Evolutionary conservation across 768 basidiomycete genomes (phyloP), one percentile per base, ranked within the genome.

Genomic region (Collybiopsis luxurians): DNA sequence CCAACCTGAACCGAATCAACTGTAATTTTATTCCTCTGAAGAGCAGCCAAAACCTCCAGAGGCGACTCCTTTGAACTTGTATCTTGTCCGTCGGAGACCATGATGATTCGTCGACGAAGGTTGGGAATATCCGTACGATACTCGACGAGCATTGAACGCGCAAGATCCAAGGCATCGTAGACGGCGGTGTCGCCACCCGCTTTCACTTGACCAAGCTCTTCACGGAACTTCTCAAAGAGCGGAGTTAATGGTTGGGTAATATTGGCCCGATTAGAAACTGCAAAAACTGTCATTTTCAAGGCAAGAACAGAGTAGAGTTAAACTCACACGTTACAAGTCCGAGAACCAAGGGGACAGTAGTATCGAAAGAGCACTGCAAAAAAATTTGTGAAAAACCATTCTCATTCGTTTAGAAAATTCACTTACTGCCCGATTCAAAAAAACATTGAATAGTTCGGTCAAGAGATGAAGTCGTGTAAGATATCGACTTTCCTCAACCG

Each of bases 1-100:
- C 68, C 68, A 6, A 69, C 68, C 52, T 69, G 68, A 21, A 68
- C 67, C 0, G 67, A 70, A 47, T 70, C 69, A 3, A 70, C 69
- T 7, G 63, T 54, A 27, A 70, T 58, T 1, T 51, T 47, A 21
- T 58, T 60, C 21, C 60, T 50, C 28, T 67, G 63, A 9, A 68
- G 39, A 0, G 61, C 57, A 13, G 31, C 45, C 26, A 64, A 66
- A 4, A 68, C 69, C 11, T 68, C 62, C n/a, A 49, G 24, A 1
- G 64, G 42, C 1, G 55, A 34, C 10, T 34, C 40, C 28, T 43
- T 45, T 1, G 66, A 68, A 51, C 55, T 63, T 26, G 69, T 70
- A 47, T 69, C 68, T 30, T 65, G 63, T 0, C 69, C 69, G 46
- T 70, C 69, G 3, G 69, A 65, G 0, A 70, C 67, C 23, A 70